phyloP scores from a whole-genome alignment of 768 basidiomycete genomes.

The Rickenella mellea region DNA sequence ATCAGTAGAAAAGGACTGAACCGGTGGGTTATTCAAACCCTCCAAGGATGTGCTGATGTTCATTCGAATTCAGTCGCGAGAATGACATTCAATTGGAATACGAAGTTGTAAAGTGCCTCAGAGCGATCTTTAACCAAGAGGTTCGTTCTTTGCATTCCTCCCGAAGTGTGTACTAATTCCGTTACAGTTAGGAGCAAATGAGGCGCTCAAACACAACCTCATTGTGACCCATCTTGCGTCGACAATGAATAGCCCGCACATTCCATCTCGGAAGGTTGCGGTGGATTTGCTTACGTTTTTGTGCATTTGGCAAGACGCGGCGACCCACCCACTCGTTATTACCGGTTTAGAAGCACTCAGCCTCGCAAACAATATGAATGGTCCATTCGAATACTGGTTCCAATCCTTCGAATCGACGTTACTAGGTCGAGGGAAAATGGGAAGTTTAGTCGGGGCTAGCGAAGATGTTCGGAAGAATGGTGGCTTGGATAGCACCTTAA shows the following conservation, averaged over 20 bases:
- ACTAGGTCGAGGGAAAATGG: constrained; percentile 86
- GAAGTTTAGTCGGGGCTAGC: constrained; percentile 89
- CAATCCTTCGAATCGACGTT: constrained; percentile 67
- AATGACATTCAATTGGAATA: constrained; percentile 69
- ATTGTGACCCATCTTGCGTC: constrained; percentile 75
- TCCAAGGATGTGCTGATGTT: constrained; percentile 10
- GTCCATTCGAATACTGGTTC: constrained; percentile 83
- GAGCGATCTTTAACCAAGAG: constrained; percentile 63
- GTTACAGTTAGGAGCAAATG: constrained; percentile 51
- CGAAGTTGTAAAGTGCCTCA: constrained; percentile 83
- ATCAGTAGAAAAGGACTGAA: constrained; percentile 60
- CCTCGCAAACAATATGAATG: constrained; percentile 46
- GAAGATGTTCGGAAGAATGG: constrained; percentile 72
- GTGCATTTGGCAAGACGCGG: constrained; percentile 53
- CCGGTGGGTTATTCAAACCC: constrained; percentile 35
- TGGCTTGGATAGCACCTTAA: constrained; percentile 57
- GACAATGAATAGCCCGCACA: constrained; percentile 71
- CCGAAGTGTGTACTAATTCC: constrained; percentile 8
- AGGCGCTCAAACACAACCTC: constrained; percentile 62
- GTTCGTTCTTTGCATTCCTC: constrained; percentile 25
- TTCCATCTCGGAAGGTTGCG: constrained; percentile 69
- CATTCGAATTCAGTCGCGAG: constrained; percentile 45
- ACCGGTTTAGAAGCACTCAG: constrained; percentile 70
- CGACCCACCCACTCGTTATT: constrained; percentile 59
- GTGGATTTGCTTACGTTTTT: constrained; percentile 74